Evolutionary conservation across 768 basidiomycete genomes (phyloP).

Genomic region (Mycena pura): DNA sequence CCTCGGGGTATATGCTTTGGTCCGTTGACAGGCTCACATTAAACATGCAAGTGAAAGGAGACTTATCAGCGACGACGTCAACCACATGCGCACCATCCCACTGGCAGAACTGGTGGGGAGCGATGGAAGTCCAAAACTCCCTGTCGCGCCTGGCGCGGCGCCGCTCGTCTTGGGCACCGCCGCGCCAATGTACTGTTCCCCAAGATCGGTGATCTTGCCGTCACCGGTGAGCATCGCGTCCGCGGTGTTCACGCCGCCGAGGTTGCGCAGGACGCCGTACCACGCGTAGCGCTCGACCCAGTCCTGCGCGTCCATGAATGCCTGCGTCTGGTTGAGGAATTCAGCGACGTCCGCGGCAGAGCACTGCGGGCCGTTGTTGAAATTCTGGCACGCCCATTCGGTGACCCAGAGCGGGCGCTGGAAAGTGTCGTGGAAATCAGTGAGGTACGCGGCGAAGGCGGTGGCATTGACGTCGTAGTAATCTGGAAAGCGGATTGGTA

Average conservation of each 20-base stretch:
- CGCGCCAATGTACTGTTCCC: conserved; percentile 53
- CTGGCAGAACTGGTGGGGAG: too few relatives aligned
- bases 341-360: conserved; percentile 47
- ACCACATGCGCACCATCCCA: too few relatives aligned
- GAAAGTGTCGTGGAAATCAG: conserved; percentile 59
- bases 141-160: conserved; percentile 1
- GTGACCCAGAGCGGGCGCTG: conserved; percentile 64
- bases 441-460: conserved; percentile 52
- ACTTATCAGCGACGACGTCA: too few relatives aligned
- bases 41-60: too few relatives aligned
- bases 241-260: conserved; percentile 58
- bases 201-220: conserved; percentile 55
- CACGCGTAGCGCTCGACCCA: conserved; percentile 68
- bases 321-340: conserved; percentile 59
- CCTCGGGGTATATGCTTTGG: too few relatives aligned
- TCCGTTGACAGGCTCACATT: too few relatives aligned
- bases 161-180: conserved; percentile 24
- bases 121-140: conserved; percentile 6
- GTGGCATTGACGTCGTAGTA: conserved; percentile 62
- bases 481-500: conserved; percentile 33
- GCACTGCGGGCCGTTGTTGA: conserved; percentile 52
- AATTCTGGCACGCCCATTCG: conserved; percentile 66
- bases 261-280: conserved; percentile 63
- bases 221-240: conserved; percentile 50
- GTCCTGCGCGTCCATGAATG: conserved; percentile 57